phyloP scores from a whole-genome alignment of 2,329 filamentous ascomycete genomes.

The Alternaria triticina region DNA sequence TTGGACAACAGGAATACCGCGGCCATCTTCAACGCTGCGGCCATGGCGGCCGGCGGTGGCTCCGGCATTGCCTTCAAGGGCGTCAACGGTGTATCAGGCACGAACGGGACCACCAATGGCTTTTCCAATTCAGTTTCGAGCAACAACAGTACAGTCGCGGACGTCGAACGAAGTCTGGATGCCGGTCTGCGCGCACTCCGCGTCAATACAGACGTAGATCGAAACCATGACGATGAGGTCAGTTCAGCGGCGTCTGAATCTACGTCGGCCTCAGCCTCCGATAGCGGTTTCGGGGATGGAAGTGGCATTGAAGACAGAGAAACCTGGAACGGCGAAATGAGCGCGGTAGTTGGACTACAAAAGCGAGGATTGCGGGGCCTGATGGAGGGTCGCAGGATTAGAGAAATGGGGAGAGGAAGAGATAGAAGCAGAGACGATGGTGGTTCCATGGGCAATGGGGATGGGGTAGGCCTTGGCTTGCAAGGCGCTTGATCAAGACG shows the following conservation, averaged over 20 bases:
- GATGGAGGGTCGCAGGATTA: conserved; percentile 90
- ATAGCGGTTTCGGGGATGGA: conserved; percentile 43
- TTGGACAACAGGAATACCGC: conserved; percentile 94
- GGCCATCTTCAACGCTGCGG: conserved; percentile 96
- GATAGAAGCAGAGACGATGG: conserved; percentile 40
- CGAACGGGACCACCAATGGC: conserved; percentile 39
- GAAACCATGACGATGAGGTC: conserved; percentile 43
- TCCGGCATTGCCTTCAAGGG: conserved; percentile 73
- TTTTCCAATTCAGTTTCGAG: neutral
- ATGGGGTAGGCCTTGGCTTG: conserved; percentile 38
- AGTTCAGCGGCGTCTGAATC: conserved; percentile 40
- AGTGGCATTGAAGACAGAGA: conserved; percentile 59
- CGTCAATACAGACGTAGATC: conserved; percentile 58
- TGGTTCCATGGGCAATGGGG: conserved; percentile 24
- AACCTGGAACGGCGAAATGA: conserved; percentile 80
- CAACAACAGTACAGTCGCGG: conserved; percentile 9
- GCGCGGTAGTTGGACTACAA: conserved; percentile 91
- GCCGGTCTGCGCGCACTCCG: conserved; percentile 50
- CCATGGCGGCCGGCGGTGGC: conserved; percentile 95
- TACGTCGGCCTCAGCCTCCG: conserved; percentile 40
- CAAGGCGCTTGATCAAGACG: conserved; percentile 20
- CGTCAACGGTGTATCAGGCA: conserved; percentile 33
- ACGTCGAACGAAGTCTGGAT: conserved; percentile 39
- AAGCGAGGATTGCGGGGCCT: conserved; percentile 89
- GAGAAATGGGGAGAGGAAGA: conserved; percentile 67